A percentile compares a stretch with the other conserved stretches of the same genome.
Evolutionary conservation across 139 green algal genomes (phyloP).

Genomic region (Chlamydomonas applanata): DNA sequence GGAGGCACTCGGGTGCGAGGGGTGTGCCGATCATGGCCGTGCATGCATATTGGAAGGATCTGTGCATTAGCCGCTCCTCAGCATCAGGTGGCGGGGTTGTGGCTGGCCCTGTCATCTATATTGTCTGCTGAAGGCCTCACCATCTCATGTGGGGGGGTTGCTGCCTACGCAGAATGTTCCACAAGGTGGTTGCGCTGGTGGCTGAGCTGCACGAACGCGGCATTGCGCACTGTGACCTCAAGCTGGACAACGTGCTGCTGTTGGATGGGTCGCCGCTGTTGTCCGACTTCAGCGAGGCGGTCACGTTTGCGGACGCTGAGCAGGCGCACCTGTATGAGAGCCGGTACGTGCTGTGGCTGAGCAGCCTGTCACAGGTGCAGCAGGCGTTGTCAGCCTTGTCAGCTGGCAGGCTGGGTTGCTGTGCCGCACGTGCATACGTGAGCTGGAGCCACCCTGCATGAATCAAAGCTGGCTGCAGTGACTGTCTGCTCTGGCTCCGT

Average conservation of each 20-base stretch:
- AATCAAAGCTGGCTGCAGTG: neutral
- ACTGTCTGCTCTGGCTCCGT: neutral
- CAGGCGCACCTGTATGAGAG: conserved; percentile 3
- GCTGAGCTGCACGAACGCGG: conserved; percentile 26
- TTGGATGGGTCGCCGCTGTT: conserved; percentile 9
- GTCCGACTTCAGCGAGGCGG: conserved; percentile 30
- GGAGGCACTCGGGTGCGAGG: neutral
- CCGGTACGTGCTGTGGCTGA: conserved; percentile 3
- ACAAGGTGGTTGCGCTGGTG: conserved; percentile 18
- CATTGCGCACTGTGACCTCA: conserved; percentile 42
- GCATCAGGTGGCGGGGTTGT: too few relatives aligned
- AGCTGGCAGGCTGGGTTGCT: too few relatives aligned
- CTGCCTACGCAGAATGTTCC: conserved; percentile 15
- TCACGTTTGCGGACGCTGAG: neutral
- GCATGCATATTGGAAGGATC: too few relatives aligned
- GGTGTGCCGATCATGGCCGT: neutral
- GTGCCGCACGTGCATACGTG: too few relatives aligned
- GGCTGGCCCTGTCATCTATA: too few relatives aligned
- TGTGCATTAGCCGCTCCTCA: too few relatives aligned
- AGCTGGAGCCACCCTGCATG: too few relatives aligned
- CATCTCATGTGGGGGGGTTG: too few relatives aligned
- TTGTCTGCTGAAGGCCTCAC: too few relatives aligned
- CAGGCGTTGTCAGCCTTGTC: too few relatives aligned
- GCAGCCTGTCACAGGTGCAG: too few relatives aligned
- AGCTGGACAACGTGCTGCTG: conserved; percentile 30